A percentile compares a stretch with the other conserved stretches of the same genome.
Conservation (phyloP, 306 rosid species). For the Ormosia emarginata region DNA sequence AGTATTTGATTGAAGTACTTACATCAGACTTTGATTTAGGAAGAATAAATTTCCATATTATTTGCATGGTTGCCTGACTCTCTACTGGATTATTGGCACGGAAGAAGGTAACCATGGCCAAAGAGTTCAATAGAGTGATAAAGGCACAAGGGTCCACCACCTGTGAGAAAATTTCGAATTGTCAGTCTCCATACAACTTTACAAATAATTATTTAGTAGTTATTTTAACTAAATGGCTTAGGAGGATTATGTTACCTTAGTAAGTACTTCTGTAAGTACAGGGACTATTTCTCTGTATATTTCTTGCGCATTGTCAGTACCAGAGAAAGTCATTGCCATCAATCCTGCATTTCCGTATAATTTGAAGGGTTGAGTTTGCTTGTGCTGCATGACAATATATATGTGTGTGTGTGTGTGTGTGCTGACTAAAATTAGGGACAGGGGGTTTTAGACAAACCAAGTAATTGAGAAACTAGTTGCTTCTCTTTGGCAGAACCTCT, state of each 20-base stretch:
- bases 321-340: slow-evolving; percentile 26
- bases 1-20: background rate
- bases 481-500: slow-evolving; percentile 29
- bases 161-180: slow-evolving; percentile 6
- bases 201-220: background rate
- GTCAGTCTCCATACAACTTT: background rate
- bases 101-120: slow-evolving; percentile 35
- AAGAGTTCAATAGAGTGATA: slow-evolving; percentile 15
- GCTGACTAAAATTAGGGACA: background rate
- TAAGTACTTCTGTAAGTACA: background rate
- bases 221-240: background rate
- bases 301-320: slow-evolving; percentile 21
- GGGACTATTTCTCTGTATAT: background rate
- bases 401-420: background rate
- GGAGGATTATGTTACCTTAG: background rate
- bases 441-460: slow-evolving; percentile 21
- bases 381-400: background rate
- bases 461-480: slow-evolving; percentile 17
- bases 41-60: slow-evolving; percentile 32
- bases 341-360: slow-evolving; percentile 21
- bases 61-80: slow-evolving; percentile 30
- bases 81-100: slow-evolving; percentile 25
- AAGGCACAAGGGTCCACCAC: background rate
- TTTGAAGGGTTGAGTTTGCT: background rate
- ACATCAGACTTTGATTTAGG: slow-evolving; percentile 14